Percentiles rank a stretch among this genome's conserved stretches.
These are phyloP conservation scores for Heliamphora exappendiculata DNA, from an alignment of 148 eudicot species.

Conservation along the genomic window DNA sequence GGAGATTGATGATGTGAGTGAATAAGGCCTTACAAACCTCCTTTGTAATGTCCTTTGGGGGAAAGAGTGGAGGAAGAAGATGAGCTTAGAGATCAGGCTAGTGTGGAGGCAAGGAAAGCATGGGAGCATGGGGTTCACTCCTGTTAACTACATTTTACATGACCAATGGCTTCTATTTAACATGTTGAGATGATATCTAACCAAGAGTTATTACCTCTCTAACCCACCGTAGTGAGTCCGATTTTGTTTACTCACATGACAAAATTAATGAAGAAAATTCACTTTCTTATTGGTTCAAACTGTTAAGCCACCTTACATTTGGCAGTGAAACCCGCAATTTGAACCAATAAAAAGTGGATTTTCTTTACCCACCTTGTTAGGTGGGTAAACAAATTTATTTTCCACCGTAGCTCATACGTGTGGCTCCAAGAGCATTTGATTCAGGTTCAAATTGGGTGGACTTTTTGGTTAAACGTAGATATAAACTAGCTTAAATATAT, in stretches of 20 bases:
- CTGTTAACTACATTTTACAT: too few relatives aligned
- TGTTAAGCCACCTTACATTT: too few relatives aligned
- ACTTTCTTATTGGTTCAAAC: too few relatives aligned
- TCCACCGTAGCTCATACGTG: slow-evolving; percentile 23
- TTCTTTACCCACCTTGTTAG: too few relatives aligned
- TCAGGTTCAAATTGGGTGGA: slow-evolving; percentile 72
- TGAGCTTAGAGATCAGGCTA: slow-evolving; percentile 20
- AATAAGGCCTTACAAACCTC: background rate
- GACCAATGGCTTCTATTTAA: slow-evolving; percentile 10
- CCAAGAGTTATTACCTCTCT: slow-evolving; percentile 12
- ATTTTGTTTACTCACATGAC: too few relatives aligned
- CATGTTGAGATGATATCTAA: slow-evolving; percentile 18
- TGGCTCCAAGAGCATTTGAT: slow-evolving; percentile 24
- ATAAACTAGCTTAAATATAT: slow-evolving; percentile 21
- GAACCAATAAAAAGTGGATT: too few relatives aligned
- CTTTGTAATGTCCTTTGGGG: background rate
- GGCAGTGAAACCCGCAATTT: too few relatives aligned
- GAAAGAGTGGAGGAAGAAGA: background rate
- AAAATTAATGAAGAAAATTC: too few relatives aligned
- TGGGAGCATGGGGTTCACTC: too few relatives aligned
- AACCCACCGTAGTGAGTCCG: too few relatives aligned
- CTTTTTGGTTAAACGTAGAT: slow-evolving; percentile 47
- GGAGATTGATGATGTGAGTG: background rate
- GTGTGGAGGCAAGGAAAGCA: slow-evolving; percentile 46
- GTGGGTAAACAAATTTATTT: too few relatives aligned